A percentile compares a stretch with the other conserved stretches of the same genome.
phyloP scores from a whole-genome alignment of 768 basidiomycete species.

The Podaxis sp. region DNA sequence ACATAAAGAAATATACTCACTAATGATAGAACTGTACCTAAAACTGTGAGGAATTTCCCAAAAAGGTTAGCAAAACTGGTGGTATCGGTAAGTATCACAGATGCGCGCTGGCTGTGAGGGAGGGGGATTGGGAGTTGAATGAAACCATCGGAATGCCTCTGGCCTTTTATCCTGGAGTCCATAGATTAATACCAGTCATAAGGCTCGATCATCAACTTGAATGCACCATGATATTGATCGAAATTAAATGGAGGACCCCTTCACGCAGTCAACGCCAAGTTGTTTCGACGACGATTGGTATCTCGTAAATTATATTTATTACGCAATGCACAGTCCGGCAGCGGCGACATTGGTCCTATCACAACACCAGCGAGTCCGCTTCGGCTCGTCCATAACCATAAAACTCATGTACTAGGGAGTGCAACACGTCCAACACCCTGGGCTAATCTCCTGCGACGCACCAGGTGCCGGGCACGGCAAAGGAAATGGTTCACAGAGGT shows the following conservation, averaged over 20 bases:
- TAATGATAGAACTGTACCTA: not conserved
- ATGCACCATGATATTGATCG: too few species aligned
- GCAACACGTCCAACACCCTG: constrained; percentile 12
- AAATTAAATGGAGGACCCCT: too few species aligned
- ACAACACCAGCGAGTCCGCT: not conserved
- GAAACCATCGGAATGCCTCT: not conserved
- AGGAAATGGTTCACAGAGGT: not conserved
- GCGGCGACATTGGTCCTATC: too few species aligned
- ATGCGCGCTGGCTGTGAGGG: not conserved
- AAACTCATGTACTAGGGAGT: not conserved
- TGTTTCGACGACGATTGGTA: too few species aligned
- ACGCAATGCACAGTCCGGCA: too few species aligned
- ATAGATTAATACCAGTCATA: too few species aligned
- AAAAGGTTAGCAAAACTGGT: not conserved
- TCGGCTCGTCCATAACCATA: too few species aligned
- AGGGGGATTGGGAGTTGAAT: not conserved
- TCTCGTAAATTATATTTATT: too few species aligned
- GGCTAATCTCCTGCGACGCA: constrained; percentile 1
- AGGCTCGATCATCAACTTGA: too few species aligned
- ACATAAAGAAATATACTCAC: not conserved
- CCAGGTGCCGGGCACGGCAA: constrained; percentile 9
- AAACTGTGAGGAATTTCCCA: not conserved
- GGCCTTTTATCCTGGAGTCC: not conserved
- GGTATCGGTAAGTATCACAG: not conserved
- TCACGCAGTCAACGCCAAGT: too few species aligned